These are phyloP conservation scores for Marasmius sp. DNA, from an alignment of 1,284 basidiomycete species.

Conservation along the genomic window DNA sequence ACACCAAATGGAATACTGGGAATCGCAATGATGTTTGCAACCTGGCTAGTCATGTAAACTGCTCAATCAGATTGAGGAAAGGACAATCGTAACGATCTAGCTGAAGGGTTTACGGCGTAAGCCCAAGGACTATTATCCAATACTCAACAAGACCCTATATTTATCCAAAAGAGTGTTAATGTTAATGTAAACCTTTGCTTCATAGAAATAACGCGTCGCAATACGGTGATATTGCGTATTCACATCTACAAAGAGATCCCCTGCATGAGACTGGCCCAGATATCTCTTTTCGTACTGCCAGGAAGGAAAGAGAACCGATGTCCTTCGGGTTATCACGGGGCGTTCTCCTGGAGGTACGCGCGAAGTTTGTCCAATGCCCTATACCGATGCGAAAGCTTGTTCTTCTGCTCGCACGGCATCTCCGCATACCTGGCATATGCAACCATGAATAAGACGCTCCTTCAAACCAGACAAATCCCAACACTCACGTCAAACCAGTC, in stretches of 20 bases:
- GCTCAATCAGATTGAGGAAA: neutral
- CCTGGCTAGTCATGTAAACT: neutral
- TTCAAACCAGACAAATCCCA: neutral
- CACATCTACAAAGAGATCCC: no score
- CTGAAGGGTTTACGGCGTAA: no score
- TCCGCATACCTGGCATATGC: conserved; percentile 79
- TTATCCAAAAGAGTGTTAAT: no score
- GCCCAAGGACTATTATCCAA: no score
- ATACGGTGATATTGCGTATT: no score
- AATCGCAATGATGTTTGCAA: neutral
- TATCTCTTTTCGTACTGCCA: no score
- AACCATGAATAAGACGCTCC: neutral
- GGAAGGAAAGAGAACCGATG: no score
- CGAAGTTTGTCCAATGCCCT: conserved; percentile 84
- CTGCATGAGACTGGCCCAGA: no score
- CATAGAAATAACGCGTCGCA: no score
- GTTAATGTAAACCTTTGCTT: no score
- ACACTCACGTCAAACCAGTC: conserved; percentile 73
- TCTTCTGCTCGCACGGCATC: conserved; percentile 86
- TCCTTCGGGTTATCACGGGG: neutral
- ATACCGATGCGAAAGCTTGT: conserved; percentile 87
- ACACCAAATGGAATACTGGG: conserved; percentile 12
- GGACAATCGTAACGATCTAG: no score
- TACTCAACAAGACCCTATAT: no score
- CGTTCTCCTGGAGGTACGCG: conserved; percentile 49